Percentiles rank a stretch among this genome's conserved stretches.
Conservation (phyloP, 1,284 basidiomycete species). For the Termitomyces sp. region DNA sequence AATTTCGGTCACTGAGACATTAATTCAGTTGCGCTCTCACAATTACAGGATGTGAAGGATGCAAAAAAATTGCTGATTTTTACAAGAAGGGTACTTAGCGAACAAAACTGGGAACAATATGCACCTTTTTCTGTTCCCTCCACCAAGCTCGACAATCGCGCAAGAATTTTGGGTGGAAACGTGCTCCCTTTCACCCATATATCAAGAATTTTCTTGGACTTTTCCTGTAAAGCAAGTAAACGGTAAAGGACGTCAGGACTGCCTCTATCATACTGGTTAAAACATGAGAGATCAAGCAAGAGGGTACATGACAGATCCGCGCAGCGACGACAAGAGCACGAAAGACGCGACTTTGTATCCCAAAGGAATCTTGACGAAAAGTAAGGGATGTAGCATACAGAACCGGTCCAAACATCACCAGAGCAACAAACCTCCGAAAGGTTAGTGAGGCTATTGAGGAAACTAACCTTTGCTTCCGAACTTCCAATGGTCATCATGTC, state of each 20-base stretch:
- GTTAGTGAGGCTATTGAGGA: constrained; percentile 12
- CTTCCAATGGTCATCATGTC: constrained; percentile 67
- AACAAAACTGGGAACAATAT: constrained; percentile 63
- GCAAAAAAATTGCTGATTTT: constrained; percentile 52
- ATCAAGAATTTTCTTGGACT: constrained; percentile 89
- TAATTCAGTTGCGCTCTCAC: constrained; percentile 68
- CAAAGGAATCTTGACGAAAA: not conserved
- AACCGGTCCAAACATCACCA: not conserved
- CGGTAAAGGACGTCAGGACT: constrained; percentile 35
- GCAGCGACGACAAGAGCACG: constrained; percentile 2
- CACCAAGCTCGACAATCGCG: constrained; percentile 61
- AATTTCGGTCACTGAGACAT: constrained; percentile 55
- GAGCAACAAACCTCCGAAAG: not conserved
- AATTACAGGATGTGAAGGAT: constrained; percentile 32
- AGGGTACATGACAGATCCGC: constrained; percentile 9
- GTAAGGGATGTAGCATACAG: not conserved
- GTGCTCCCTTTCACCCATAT: constrained; percentile 89
- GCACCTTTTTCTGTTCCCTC: constrained; percentile 74
- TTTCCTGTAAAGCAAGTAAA: constrained; percentile 66
- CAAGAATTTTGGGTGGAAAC: constrained; percentile 69
- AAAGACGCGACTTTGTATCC: not conserved
- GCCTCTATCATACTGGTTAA: constrained; percentile 23
- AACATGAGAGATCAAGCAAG: constrained; percentile 18
- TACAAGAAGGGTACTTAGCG: constrained; percentile 73
- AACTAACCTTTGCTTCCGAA: constrained; percentile 80